Evolutionary conservation across 192 early-diverging fungal genomes (phyloP).

Genomic region (Coemansia sp.): DNA sequence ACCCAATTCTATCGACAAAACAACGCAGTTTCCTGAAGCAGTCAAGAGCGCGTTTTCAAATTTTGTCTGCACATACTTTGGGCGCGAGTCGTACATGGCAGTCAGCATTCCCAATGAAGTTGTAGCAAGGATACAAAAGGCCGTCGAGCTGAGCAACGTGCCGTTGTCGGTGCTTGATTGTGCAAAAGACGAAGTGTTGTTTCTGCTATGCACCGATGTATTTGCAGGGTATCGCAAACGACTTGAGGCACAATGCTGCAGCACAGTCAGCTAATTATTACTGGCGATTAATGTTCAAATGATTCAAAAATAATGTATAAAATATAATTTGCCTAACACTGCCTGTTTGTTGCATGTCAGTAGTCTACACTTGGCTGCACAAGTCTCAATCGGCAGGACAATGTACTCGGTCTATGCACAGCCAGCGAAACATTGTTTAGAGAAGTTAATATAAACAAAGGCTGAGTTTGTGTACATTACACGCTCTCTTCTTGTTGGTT

Average conservation of each 20-base stretch:
- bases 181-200: slow-evolving; percentile 48
- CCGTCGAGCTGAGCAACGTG: slow-evolving; percentile 27
- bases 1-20: slow-evolving; percentile 14
- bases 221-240: slow-evolving; percentile 34
- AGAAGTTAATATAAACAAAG: slow-evolving; percentile 83
- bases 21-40: slow-evolving; percentile 31
- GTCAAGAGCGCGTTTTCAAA: slow-evolving; percentile 25
- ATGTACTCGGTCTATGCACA: slow-evolving; percentile 58
- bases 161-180: slow-evolving; percentile 36
- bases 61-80: slow-evolving; percentile 35
- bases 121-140: slow-evolving; percentile 20
- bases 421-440: slow-evolving; percentile 41
- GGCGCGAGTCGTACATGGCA: slow-evolving; percentile 24
- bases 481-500: slow-evolving; percentile 70
- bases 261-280: neutral
- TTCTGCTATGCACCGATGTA: slow-evolving; percentile 44
- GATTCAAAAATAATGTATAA: neutral
- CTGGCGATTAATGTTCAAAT: neutral
- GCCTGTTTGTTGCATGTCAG: slow-evolving; percentile 41
- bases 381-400: slow-evolving; percentile 63
- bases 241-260: slow-evolving; percentile 10
- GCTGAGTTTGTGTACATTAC: slow-evolving; percentile 82
- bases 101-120: slow-evolving; percentile 32
- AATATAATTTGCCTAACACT: neutral
- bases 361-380: slow-evolving; percentile 62